These are phyloP conservation scores for Pythium monospermum DNA, from an alignment of 352 stramenopile genomes.

Conservation along the genomic window DNA sequence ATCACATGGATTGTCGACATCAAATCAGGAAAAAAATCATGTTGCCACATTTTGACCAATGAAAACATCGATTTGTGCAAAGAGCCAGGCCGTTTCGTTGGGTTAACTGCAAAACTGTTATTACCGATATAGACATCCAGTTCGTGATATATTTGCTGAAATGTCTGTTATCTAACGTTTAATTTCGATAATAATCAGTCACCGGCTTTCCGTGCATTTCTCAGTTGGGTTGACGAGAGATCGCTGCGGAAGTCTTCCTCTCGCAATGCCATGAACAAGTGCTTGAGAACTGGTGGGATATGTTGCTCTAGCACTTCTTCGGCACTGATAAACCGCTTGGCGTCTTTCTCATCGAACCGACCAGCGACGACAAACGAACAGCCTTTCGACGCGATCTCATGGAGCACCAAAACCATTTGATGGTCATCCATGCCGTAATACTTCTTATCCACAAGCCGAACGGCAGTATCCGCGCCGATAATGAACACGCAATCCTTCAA, in stretches of 20 bases:
- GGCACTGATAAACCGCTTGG: conserved; percentile 46
- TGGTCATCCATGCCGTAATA: conserved; percentile 82
- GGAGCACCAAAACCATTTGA: conserved; percentile 72
- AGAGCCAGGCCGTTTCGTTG: conserved; percentile 8
- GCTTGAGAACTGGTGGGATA: conserved; percentile 41
- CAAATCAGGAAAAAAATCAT: conserved; percentile 12
- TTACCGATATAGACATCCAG: no score
- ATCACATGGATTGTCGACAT: neutral
- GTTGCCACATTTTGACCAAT: conserved; percentile 12
- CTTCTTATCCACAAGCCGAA: conserved; percentile 86
- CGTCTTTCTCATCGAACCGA: conserved; percentile 51
- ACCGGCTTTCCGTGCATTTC: no score
- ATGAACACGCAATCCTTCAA: conserved; percentile 77
- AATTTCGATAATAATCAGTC: no score
- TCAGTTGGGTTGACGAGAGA: conserved; percentile 84
- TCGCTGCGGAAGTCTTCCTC: conserved; percentile 83
- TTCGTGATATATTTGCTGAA: no score
- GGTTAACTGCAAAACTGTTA: neutral
- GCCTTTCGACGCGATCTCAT: conserved; percentile 47
- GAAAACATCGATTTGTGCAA: neutral
- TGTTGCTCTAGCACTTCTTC: conserved; percentile 42
- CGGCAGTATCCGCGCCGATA: conserved; percentile 86
- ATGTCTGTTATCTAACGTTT: no score
- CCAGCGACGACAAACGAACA: conserved; percentile 88
- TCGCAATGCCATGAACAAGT: conserved; percentile 65